These are phyloP conservation scores for Mycena alexandri DNA, from an alignment of 768 basidiomycete species.

Conservation along the genomic window DNA sequence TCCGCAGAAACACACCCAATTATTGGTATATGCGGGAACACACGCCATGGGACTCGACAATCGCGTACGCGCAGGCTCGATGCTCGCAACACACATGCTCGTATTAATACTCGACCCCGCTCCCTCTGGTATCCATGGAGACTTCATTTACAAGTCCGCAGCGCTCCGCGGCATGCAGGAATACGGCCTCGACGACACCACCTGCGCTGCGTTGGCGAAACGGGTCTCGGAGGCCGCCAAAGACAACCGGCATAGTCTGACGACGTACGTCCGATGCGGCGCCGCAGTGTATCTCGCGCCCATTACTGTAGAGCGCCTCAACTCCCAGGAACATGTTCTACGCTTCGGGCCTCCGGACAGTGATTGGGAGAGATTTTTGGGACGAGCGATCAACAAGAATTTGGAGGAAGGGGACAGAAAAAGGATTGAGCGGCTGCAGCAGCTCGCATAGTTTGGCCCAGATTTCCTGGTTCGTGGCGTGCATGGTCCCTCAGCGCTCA, in stretches of 20 bases:
- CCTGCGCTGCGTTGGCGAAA: slow-evolving; percentile 15
- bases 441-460: neutral
- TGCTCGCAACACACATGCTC: slow-evolving; percentile 26
- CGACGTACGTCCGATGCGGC: slow-evolving; percentile 25
- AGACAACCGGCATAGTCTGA: slow-evolving; percentile 19
- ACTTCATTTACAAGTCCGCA: slow-evolving; percentile 17
- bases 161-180: slow-evolving; percentile 17
- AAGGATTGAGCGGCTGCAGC: slow-evolving; percentile 9
- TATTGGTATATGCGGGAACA: slow-evolving; percentile 21
- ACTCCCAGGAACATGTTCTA: neutral
- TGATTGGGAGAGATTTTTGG: slow-evolving; percentile 24
- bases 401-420: slow-evolving; percentile 5
- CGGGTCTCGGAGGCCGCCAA: slow-evolving; percentile 1
- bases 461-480: too few species aligned
- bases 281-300: slow-evolving; percentile 26
- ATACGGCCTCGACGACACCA: neutral
- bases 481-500: too few species aligned
- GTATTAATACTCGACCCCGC: slow-evolving; percentile 11
- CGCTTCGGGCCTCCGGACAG: slow-evolving; percentile 29
- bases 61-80: neutral
- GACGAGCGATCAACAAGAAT: slow-evolving; percentile 28
- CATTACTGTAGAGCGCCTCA: slow-evolving; percentile 20
- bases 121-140: neutral
- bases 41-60: slow-evolving; percentile 30
- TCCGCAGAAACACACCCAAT: slow-evolving; percentile 33